A percentile compares a stretch with the other conserved stretches of the same genome.
These are phyloP conservation scores for Nissolia schottii DNA, from an alignment of 306 rosid genomes.

Conservation along the genomic window DNA sequence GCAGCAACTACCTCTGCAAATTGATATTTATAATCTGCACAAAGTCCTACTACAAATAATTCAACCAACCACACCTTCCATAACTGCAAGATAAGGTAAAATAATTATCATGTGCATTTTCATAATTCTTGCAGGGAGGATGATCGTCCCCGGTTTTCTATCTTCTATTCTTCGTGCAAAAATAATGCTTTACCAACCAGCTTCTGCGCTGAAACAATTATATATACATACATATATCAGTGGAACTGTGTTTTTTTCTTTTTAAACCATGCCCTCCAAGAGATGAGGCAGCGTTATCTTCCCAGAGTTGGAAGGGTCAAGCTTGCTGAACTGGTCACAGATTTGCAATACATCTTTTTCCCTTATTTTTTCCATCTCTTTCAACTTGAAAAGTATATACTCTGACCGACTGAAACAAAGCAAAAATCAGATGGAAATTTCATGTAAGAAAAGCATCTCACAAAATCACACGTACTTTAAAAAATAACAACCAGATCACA, in stretches of 20 bases:
- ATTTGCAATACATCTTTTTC: slow-evolving; percentile 66
- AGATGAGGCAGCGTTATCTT: slow-evolving; percentile 76
- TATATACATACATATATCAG: neutral
- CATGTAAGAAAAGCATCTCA: slow-evolving; percentile 10
- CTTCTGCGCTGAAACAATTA: neutral
- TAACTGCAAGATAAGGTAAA: neutral
- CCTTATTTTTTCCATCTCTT: slow-evolving; percentile 83
- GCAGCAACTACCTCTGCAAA: neutral
- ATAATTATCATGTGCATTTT: slow-evolving; percentile 1
- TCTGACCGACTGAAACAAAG: slow-evolving; percentile 63
- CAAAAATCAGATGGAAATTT: neutral
- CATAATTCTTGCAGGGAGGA: neutral
- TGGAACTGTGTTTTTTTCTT: neutral
- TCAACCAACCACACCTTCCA: neutral
- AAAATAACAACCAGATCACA: slow-evolving; percentile 3
- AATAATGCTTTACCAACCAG: neutral
- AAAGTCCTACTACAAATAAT: slow-evolving; percentile 20
- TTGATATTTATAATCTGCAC: slow-evolving; percentile 17
- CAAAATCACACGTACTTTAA: neutral
- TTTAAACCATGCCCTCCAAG: slow-evolving; percentile 15
- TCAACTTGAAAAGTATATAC: slow-evolving; percentile 74
- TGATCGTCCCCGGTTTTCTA: neutral
- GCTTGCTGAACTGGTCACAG: slow-evolving; percentile 62
- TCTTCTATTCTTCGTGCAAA: neutral
- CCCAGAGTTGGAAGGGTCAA: slow-evolving; percentile 65